These are phyloP conservation scores for Ceratopteris richardii DNA, from an alignment of 75 land plant species.

Conservation along the genomic window DNA sequence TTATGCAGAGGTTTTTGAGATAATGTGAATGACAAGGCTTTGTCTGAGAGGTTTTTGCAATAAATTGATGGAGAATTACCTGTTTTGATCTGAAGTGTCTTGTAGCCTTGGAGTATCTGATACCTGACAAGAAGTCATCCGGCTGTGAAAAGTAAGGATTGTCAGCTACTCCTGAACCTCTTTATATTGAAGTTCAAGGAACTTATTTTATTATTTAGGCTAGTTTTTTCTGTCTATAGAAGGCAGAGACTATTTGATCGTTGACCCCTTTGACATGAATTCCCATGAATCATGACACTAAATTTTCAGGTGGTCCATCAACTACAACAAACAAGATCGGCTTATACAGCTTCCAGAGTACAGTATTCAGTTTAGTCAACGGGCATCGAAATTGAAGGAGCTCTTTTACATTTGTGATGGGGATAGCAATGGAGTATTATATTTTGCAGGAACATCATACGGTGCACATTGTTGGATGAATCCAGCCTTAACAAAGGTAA, in stretches of 20 bases:
- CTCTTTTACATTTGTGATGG: constrained; percentile 90
- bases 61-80: constrained; percentile 63
- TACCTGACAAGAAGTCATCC: constrained; percentile 12
- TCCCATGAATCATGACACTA: no score
- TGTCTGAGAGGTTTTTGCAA: neutral
- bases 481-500: constrained; percentile 80
- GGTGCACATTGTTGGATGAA: constrained; percentile 93
- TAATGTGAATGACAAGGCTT: neutral
- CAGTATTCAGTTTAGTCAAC: constrained; percentile 51
- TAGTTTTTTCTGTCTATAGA: no score
- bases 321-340: neutral
- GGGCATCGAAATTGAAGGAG: constrained; percentile 74
- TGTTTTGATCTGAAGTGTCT: no score
- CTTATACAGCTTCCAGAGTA: neutral
- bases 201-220: no score
- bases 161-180: no score
- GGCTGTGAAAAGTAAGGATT: constrained; percentile 11
- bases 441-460: constrained; percentile 86
- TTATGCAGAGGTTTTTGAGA: no score
- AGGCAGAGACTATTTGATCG: no score
- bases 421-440: constrained; percentile 84
- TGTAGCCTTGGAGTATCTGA: constrained; percentile 44
- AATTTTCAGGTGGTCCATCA: neutral
- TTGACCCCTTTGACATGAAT: no score
- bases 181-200: no score